These are phyloP conservation scores for Claviceps quebecensis DNA, from an alignment of 2,329 filamentous ascomycete species.

Conservation along the genomic window DNA sequence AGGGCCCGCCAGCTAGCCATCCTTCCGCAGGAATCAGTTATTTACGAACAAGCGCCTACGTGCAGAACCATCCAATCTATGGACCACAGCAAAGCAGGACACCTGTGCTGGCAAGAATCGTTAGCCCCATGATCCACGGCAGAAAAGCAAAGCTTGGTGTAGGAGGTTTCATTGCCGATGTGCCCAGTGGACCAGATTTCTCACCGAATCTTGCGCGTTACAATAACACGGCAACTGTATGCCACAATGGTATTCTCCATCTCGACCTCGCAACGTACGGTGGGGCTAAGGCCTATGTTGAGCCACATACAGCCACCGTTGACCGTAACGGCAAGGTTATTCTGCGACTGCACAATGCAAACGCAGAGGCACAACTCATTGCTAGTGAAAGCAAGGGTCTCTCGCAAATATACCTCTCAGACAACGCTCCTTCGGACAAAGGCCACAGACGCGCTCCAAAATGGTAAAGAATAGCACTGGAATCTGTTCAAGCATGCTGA, in stretches of 20 bases:
- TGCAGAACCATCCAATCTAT: slow-evolving; percentile 47
- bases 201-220: slow-evolving; percentile 9
- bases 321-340: slow-evolving; percentile 37
- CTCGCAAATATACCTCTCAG: slow-evolving; percentile 18
- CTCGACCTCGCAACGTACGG: slow-evolving; percentile 35
- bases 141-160: slow-evolving; percentile 34
- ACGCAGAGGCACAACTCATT: slow-evolving; percentile 26
- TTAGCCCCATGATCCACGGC: slow-evolving; percentile 27
- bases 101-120: slow-evolving; percentile 36
- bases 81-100: slow-evolving; percentile 39
- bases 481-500: too few species aligned
- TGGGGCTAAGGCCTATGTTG: slow-evolving; percentile 40
- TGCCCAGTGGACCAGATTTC: slow-evolving; percentile 25
- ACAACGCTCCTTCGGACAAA: not conserved
- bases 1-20: slow-evolving; percentile 45
- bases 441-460: too few species aligned
- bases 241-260: slow-evolving; percentile 21
- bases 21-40: slow-evolving; percentile 51
- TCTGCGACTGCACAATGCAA: slow-evolving; percentile 27
- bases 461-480: too few species aligned
- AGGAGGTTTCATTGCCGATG: slow-evolving; percentile 37
- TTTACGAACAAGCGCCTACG: slow-evolving; percentile 38
- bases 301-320: slow-evolving; percentile 28
- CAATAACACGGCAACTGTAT: slow-evolving; percentile 15
- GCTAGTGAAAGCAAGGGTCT: slow-evolving; percentile 30